Percentiles rank a stretch among this genome's conserved stretches.
phyloP scores from a whole-genome alignment of 208 protist genomes.

The Sergeia podlipaevii region DNA sequence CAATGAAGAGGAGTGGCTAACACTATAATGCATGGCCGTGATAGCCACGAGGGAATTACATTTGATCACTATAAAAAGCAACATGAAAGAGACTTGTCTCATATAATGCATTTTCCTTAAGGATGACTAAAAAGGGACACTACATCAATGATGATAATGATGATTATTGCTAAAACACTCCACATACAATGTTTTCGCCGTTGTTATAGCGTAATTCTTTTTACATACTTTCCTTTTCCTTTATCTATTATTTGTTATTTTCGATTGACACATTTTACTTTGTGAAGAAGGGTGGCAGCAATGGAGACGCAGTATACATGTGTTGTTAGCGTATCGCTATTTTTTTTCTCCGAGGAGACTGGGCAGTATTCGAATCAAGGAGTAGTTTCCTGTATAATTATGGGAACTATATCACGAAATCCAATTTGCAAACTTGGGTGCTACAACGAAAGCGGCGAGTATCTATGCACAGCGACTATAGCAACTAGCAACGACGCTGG shows the following conservation, averaged over 20 bases:
- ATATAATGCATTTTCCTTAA: too few relatives aligned
- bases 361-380: conserved; percentile 54
- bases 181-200: background rate
- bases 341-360: conserved; percentile 34
- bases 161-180: too few relatives aligned
- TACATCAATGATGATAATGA: too few relatives aligned
- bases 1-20: conserved; percentile 82
- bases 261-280: conserved; percentile 5
- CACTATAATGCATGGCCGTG: conserved; percentile 39
- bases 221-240: conserved; percentile 15
- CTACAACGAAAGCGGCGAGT: conserved; percentile 62
- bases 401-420: conserved; percentile 30
- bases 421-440: conserved; percentile 69
- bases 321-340: conserved; percentile 45
- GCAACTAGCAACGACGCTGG: conserved; percentile 64
- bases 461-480: conserved; percentile 65
- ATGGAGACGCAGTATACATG: conserved; percentile 32
- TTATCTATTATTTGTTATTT: too few relatives aligned
- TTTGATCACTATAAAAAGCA: too few relatives aligned
- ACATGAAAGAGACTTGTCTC: too few relatives aligned
- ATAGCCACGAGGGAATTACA: background rate
- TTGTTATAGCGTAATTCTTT: conserved; percentile 14
- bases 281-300: conserved; percentile 3
- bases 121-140: too few relatives aligned
- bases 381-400: conserved; percentile 48